A percentile compares a stretch with the other conserved stretches of the same genome.
Conservation (phyloP, 441 rosid genomes). For the Croton laevigatus region DNA sequence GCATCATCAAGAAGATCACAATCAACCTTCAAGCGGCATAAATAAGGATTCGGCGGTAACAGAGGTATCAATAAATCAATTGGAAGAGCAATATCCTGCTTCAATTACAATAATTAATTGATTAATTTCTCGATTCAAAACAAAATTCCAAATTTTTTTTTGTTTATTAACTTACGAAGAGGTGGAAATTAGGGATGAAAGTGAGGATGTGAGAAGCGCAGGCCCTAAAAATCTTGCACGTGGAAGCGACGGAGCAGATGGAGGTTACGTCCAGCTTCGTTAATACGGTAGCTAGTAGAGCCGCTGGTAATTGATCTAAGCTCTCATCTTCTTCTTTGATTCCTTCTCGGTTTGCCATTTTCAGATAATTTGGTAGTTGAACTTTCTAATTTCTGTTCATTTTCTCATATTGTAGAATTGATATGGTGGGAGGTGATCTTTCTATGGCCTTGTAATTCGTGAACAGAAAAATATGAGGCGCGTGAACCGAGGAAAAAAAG, state of each 20-base stretch:
- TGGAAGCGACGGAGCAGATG: constrained; percentile 69
- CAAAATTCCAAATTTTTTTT: background rate
- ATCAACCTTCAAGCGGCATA: constrained; percentile 71
- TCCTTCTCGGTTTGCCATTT: constrained; percentile 24
- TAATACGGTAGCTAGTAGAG: constrained; percentile 62
- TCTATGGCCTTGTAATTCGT: too few species aligned
- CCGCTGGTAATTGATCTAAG: constrained; percentile 66
- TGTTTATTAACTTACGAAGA: constrained; percentile 42
- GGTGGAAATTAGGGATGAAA: constrained; percentile 67
- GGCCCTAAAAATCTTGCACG: constrained; percentile 49
- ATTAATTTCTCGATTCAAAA: background rate
- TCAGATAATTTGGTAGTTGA: too few species aligned
- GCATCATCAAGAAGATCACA: constrained; percentile 71
- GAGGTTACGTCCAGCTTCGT: constrained; percentile 73
- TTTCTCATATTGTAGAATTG: too few species aligned
- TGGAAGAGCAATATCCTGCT: constrained; percentile 64
- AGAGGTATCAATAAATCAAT: constrained; percentile 57
- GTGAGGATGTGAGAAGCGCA: constrained; percentile 69
- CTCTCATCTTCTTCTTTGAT: constrained; percentile 26
- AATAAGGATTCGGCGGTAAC: constrained; percentile 64
- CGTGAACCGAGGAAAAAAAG: too few species aligned
- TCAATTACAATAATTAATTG: background rate
- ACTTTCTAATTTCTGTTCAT: background rate
- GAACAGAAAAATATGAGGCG: too few species aligned
- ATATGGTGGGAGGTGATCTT: too few species aligned